Evolutionary conservation across 345 rosid species (phyloP), one percentile per base, ranked within the genome.

Genomic region (Linum trigynum): DNA sequence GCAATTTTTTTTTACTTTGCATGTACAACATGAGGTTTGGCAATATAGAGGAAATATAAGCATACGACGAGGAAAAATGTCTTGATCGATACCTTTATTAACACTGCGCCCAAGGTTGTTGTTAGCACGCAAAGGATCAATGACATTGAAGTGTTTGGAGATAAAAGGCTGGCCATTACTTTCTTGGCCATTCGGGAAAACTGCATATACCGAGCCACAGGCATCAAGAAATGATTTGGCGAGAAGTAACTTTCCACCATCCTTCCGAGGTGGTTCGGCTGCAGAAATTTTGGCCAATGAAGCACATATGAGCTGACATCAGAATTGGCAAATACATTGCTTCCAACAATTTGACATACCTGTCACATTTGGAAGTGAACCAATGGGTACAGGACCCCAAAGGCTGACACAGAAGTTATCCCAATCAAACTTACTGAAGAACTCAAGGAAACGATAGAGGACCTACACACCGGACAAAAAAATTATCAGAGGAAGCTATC

Each of bases 81-180:
- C 17, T 38, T 23, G 32, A 23, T 23, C 17, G 10, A 38, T 40
- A 62, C 65, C 65, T 39, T 39, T 40, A 39, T 35, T 62, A 9
- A 62, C 65, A 40, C 65, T 62, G 41, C 65, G 65, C 11, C 65
- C 65, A 15, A 62, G 65, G 17, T 62, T 62, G 42, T 62, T 62
- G 50, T 39, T 62, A 8, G 23, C 48, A 4, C 51, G 23, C 50
- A 62, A 62, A 62, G 65, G 65, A 62, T 62, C 65, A 39, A 62
- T 39, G 50, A 62, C 65, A 62, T 62, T 62, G 42, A 62, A 40
- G 50, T 62, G 23, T 16, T 62, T 62, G 48, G 65, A 39, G 11
- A 15, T 35, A 39, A 62, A 62, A 39, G 48, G 42, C 35, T 15
- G 43, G n/a, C 42, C 65, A 6, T 62, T 15, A 14, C 14, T 62